Percentiles rank a stretch among this genome's conserved stretches.
phyloP scores from a whole-genome alignment of 306 rosid species.

The Castanospermum australe region DNA sequence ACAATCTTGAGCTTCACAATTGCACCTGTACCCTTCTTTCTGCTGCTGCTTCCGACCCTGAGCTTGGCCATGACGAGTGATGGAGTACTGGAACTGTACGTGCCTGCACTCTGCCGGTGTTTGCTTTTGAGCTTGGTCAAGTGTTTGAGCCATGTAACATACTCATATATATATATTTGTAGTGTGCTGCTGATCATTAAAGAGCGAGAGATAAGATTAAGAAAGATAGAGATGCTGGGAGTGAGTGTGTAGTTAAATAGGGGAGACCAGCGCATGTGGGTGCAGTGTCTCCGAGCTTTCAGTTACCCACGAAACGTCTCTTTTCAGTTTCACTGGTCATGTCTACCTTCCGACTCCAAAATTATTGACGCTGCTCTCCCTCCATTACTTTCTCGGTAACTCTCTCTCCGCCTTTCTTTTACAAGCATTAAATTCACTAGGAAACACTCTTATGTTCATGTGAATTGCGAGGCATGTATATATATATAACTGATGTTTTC shows the following conservation, averaged over 20 bases:
- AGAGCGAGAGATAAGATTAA: constrained; percentile 19
- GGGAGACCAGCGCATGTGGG: constrained; percentile 72
- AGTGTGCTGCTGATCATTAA: neutral
- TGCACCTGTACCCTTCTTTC: constrained; percentile 38
- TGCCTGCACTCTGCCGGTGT: neutral
- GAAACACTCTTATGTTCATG: neutral
- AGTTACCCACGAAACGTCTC: constrained; percentile 49
- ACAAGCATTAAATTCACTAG: too few relatives aligned
- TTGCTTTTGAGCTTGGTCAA: neutral
- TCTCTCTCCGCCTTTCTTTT: neutral
- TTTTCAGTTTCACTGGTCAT: constrained; percentile 42
- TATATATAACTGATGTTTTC: neutral
- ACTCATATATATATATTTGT: constrained; percentile 9
- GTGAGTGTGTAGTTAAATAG: neutral
- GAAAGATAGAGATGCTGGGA: constrained; percentile 6
- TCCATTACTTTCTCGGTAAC: too few relatives aligned
- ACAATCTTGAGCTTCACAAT: constrained; percentile 56
- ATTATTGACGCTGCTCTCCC: constrained; percentile 5
- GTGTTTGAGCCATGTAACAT: neutral
- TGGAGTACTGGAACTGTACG: neutral
- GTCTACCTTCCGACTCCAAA: constrained; percentile 30
- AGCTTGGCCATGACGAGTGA: constrained; percentile 43
- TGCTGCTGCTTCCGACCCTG: constrained; percentile 24
- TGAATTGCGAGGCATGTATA: neutral
- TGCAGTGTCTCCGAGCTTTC: constrained; percentile 33